Evolutionary conservation across 176 grass and related monocot species (phyloP), one percentile per base, ranked within the genome.

Genomic region (Thinopyrum elongatum): DNA sequence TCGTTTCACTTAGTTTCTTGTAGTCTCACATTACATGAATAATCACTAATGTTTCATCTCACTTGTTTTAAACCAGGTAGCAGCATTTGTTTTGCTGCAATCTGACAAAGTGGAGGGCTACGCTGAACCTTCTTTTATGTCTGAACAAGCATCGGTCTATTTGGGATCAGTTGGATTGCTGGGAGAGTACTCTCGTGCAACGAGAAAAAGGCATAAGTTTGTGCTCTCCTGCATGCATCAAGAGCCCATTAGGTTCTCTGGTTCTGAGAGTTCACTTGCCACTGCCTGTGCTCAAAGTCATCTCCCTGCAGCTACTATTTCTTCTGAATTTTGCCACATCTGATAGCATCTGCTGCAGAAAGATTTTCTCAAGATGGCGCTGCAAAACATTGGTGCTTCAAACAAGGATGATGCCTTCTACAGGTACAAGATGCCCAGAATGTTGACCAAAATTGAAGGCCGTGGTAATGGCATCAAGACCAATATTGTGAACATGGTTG

Each of bases 341-440:
- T 92, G 65, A 90, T 29, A 88, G 12, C 22, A 30, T 77, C 79
- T 71, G 10, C 36, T 22, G 28, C 39, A 84, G 10, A 92, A 76
- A 87, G 15, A 4, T 63, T 60, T 1, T 67, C 34, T 31, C 62
- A 92, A 78, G 57, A 97, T 97, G 95, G 95, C 89, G 21, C 69
- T 97, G 67, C 92, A 88, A 42, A 97, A 93, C 82, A 97, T 97
- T 91, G 95, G 95, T 38, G 95, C 89, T 12, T 90, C 92, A 2
- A 97, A 97, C 89, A 93, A 87, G 26, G 95, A 90, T 36, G 95
- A 97, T 91, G 95, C 95, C 88, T 97, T 97, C 78, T 97, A 97
- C 70, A 87, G 95, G 78, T 97, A 97, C 75, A 97, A 97, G 87
- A 97, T 97, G 95, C 95, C 95, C 14, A 91, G 75, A 61, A 97